These are phyloP conservation scores for Clarireedia sp. DNA, from an alignment of 2,329 filamentous ascomycete genomes.

Conservation along the genomic window DNA sequence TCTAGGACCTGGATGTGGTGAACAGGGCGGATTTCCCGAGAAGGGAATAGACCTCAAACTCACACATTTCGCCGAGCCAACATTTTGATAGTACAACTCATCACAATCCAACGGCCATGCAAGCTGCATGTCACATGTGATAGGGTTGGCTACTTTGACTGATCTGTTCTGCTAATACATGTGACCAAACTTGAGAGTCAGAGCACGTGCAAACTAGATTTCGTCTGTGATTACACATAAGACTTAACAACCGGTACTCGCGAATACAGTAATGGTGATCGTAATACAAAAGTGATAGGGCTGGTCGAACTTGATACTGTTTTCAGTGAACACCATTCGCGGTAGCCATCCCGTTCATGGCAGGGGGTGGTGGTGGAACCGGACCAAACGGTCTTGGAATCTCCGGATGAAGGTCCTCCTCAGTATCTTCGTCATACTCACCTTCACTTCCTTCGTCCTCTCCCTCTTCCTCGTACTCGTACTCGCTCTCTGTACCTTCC, in stretches of 20 bases:
- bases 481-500: slow-evolving; percentile 55
- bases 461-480: slow-evolving; percentile 55
- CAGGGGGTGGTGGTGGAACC: slow-evolving; percentile 26
- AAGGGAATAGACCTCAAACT: too few species aligned
- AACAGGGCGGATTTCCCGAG: too few species aligned
- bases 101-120: not conserved
- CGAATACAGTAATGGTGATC: not conserved
- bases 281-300: slow-evolving; percentile 8
- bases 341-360: slow-evolving; percentile 19
- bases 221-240: not conserved
- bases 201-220: not conserved
- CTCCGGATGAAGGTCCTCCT: slow-evolving; percentile 28
- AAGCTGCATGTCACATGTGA: not conserved
- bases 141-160: not conserved
- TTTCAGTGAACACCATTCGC: slow-evolving; percentile 7
- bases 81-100: not conserved
- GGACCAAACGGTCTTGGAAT: slow-evolving; percentile 28
- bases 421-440: slow-evolving; percentile 39
- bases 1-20: too few species aligned
- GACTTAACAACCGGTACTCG: not conserved
- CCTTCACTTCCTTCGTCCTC: slow-evolving; percentile 39
- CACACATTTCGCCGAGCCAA: not conserved
- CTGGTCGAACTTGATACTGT: not conserved
- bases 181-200: not conserved
- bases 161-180: slow-evolving; percentile 7